Conservation (phyloP, 1,139 yeast species). For the Kodamaea plutei region DNA sequence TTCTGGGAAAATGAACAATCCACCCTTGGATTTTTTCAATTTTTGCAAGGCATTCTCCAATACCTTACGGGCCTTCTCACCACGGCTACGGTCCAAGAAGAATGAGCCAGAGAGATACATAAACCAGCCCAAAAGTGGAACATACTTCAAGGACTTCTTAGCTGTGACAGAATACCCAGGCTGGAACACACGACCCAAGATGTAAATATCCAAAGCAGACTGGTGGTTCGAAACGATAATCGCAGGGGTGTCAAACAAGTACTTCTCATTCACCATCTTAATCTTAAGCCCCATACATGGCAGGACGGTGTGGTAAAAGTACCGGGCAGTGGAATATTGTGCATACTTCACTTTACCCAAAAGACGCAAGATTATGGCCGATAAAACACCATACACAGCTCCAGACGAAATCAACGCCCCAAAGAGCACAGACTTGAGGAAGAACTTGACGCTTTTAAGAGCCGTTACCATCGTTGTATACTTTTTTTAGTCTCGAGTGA, state of each 20-base stretch:
- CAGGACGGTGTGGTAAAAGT: constrained; percentile 62
- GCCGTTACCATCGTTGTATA: constrained; percentile 7
- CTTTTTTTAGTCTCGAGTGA: too few species aligned
- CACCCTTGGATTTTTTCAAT: constrained; percentile 59
- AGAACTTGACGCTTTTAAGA: constrained; percentile 39
- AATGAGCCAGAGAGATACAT: constrained; percentile 87
- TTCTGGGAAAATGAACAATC: constrained; percentile 85
- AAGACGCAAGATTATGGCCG: constrained; percentile 63
- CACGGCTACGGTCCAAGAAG: constrained; percentile 81
- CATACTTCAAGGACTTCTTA: constrained; percentile 72
- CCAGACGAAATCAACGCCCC: constrained; percentile 52
- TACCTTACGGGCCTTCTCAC: constrained; percentile 69
- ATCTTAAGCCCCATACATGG: constrained; percentile 64
- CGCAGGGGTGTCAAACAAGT: constrained; percentile 67
- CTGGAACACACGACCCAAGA: constrained; percentile 82
- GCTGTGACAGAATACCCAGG: constrained; percentile 91
- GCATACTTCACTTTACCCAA: constrained; percentile 75
- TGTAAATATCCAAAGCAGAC: constrained; percentile 74
- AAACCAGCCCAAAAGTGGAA: constrained; percentile 97
- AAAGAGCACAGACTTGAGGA: constrained; percentile 51
- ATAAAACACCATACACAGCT: constrained; percentile 72
- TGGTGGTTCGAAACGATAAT: constrained; percentile 89
- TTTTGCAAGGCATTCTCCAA: constrained; percentile 63
- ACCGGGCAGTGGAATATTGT: constrained; percentile 88
- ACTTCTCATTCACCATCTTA: constrained; percentile 53